A percentile compares a stretch with the other conserved stretches of the same genome.
Conservation (phyloP, 2,329 filamentous ascomycete genomes). For the Corinectria fuckeliana region DNA sequence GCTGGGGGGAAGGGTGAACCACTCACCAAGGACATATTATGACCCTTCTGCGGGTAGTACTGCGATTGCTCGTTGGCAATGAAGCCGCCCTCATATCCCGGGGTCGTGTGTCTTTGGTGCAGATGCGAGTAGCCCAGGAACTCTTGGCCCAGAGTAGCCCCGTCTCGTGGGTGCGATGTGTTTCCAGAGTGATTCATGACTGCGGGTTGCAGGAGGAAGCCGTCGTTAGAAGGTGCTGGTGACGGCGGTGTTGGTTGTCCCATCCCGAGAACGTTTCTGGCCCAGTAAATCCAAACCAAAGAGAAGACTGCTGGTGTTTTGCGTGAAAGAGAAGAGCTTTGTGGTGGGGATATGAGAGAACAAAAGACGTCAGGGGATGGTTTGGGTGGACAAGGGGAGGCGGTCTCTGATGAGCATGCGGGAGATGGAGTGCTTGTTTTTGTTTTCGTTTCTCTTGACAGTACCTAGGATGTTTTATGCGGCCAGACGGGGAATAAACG, state of each 20-base stretch:
- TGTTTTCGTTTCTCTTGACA: conserved; percentile 29
- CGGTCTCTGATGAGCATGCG: conserved; percentile 14
- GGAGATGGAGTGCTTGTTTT: conserved; percentile 16
- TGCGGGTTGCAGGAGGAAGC: conserved; percentile 20
- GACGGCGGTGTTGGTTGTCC: conserved; percentile 51
- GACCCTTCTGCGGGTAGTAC: conserved; percentile 24
- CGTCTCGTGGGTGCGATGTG: conserved; percentile 23
- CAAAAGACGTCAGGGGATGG: conserved; percentile 3
- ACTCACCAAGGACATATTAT: conserved; percentile 29
- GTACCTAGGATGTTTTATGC: conserved; percentile 32
- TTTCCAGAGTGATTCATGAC: conserved; percentile 21
- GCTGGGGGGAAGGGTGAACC: background rate
- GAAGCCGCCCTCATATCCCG: conserved; percentile 28
- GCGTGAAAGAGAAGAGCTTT: conserved; percentile 3
- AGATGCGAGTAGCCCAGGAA: conserved; percentile 14
- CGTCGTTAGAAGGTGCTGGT: conserved; percentile 49
- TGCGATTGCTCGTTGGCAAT: conserved; percentile 25
- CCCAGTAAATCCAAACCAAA: background rate
- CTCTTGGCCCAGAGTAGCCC: conserved; percentile 15
- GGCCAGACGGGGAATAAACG: conserved; percentile 15
- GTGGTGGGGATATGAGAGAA: conserved; percentile 2
- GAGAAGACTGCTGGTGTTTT: background rate
- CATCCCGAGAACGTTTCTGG: conserved; percentile 39
- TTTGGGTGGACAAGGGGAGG: conserved; percentile 3
- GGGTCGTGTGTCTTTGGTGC: conserved; percentile 27